Percentiles rank a stretch among this genome's conserved stretches.
Evolutionary conservation across 148 eudicot species (phyloP).

Genomic region (Talinum fruticosum): DNA sequence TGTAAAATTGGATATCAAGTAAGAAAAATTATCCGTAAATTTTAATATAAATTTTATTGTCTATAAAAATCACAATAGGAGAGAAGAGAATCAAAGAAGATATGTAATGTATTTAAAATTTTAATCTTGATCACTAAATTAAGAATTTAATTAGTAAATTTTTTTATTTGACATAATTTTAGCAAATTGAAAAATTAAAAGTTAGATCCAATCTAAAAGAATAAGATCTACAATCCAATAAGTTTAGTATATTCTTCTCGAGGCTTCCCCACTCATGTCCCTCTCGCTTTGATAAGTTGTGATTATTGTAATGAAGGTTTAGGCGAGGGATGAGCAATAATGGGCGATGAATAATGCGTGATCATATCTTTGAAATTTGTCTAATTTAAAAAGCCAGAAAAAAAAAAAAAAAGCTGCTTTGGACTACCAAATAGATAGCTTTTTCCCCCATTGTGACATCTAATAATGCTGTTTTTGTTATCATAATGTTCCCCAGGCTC

Average conservation of each 20-base stretch:
- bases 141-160: too few relatives aligned
- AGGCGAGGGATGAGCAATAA: constrained; percentile 4
- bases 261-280: not conserved
- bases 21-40: too few relatives aligned
- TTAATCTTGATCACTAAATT: too few relatives aligned
- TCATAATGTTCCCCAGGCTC: constrained; percentile 22
- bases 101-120: too few relatives aligned
- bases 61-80: too few relatives aligned
- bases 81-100: too few relatives aligned
- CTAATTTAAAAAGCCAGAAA: constrained; percentile 3
- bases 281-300: too few relatives aligned
- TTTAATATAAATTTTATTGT: too few relatives aligned
- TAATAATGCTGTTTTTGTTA: constrained; percentile 6
- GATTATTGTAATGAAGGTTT: not conserved
- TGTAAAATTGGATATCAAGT: too few relatives aligned
- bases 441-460: constrained; percentile 7
- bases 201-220: constrained; percentile 1
- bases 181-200: not conserved
- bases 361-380: not conserved
- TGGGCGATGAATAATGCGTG: constrained; percentile 3
- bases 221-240: not conserved
- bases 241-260: constrained; percentile 17
- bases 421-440: not conserved
- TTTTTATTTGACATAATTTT: too few relatives aligned
- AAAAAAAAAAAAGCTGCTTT: constrained; percentile 16